These are phyloP conservation scores for Talinum fruticosum DNA, from an alignment of 148 eudicot genomes.

Conservation along the genomic window DNA sequence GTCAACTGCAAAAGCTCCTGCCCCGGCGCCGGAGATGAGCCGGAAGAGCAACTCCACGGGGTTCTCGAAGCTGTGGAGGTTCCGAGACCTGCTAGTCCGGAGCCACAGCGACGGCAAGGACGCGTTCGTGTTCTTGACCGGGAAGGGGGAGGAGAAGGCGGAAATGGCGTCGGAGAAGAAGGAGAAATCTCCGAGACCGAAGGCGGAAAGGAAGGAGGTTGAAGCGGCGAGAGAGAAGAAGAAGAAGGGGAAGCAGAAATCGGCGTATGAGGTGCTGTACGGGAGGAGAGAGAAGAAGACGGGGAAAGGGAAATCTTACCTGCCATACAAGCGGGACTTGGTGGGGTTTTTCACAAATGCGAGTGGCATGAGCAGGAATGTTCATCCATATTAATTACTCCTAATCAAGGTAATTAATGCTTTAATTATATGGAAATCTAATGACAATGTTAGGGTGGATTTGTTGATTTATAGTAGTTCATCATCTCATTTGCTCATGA, in stretches of 20 bases:
- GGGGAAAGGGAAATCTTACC: slow-evolving; percentile 55
- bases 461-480: too few relatives aligned
- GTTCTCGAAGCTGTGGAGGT: slow-evolving; percentile 74
- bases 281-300: slow-evolving; percentile 39
- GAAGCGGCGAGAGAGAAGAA: not conserved
- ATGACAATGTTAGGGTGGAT: not conserved
- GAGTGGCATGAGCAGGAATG: slow-evolving; percentile 65
- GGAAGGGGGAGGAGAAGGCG: slow-evolving; percentile 16
- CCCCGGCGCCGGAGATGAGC: slow-evolving; percentile 39
- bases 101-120: slow-evolving; percentile 84
- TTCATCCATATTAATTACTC: slow-evolving; percentile 66
- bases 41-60: slow-evolving; percentile 94
- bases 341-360: slow-evolving; percentile 85
- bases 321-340: slow-evolving; percentile 72
- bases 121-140: slow-evolving; percentile 53
- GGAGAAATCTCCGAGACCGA: slow-evolving; percentile 13
- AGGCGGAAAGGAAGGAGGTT: not conserved
- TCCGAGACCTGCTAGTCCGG: slow-evolving; percentile 51
- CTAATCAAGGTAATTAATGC: not conserved
- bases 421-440: not conserved
- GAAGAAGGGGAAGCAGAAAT: slow-evolving; percentile 17
- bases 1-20: slow-evolving; percentile 16
- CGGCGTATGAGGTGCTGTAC: slow-evolving; percentile 63
- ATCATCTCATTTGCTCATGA: not conserved
- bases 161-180: slow-evolving; percentile 19